Evolutionary conservation across 202 grass and related monocot genomes (phyloP).

Genomic region (Zoysia matrella): DNA sequence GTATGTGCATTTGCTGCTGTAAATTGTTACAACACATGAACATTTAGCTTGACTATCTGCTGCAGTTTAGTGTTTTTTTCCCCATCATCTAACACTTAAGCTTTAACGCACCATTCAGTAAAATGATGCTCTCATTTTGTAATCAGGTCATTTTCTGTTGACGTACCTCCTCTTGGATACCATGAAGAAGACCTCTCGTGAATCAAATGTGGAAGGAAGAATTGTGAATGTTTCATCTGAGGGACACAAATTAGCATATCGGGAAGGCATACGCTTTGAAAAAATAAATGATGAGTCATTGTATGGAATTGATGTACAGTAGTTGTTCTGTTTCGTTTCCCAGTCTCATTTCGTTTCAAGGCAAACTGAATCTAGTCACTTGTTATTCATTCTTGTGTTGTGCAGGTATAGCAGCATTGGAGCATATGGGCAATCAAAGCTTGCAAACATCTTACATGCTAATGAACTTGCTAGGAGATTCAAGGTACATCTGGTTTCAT

Average conservation of each 20-base stretch:
- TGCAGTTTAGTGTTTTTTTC: neutral
- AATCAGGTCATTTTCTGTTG: conserved; percentile 92
- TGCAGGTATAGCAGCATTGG: conserved; percentile 67
- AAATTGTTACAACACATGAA: neutral
- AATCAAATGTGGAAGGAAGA: conserved; percentile 81
- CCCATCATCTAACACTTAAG: neutral
- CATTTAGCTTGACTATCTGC: neutral
- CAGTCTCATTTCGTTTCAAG: conserved; percentile 31
- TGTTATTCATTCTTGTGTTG: conserved; percentile 41
- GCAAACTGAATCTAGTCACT: conserved; percentile 8
- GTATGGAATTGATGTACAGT: conserved; percentile 48
- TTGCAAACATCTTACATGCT: conserved; percentile 87
- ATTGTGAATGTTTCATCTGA: conserved; percentile 90
- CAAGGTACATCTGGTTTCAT: conserved; percentile 47
- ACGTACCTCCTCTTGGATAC: conserved; percentile 84
- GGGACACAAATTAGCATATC: conserved; percentile 70
- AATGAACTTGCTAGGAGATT: conserved; percentile 89
- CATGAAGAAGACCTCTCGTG: conserved; percentile 76
- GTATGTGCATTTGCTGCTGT: neutral
- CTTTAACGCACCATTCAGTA: conserved; percentile 2
- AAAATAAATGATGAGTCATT: conserved; percentile 76
- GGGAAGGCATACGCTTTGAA: conserved; percentile 78
- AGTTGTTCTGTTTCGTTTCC: conserved; percentile 5
- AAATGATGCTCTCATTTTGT: conserved; percentile 14
- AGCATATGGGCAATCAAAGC: conserved; percentile 96